phyloP scores from a whole-genome alignment of 2,329 filamentous ascomycete species.

The Fusarium buharicum region DNA sequence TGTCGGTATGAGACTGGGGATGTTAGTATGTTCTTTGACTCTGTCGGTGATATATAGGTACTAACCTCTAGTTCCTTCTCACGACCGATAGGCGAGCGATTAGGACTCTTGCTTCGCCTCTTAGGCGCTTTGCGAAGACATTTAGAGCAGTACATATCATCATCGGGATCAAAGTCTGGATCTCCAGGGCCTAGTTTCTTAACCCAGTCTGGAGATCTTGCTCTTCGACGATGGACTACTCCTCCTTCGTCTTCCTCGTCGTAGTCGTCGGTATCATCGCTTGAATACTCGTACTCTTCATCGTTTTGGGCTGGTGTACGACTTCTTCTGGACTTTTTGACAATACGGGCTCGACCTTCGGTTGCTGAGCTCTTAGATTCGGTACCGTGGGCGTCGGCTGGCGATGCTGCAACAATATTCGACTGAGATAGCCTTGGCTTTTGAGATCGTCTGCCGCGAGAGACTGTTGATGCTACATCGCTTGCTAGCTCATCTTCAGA shows the following conservation, averaged over 20 bases:
- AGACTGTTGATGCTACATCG: slow-evolving; percentile 12
- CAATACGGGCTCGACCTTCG: neutral
- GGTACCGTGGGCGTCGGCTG: neutral
- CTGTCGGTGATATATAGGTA: neutral
- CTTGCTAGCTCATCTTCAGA: slow-evolving; percentile 3
- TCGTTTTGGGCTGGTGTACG: slow-evolving; percentile 1
- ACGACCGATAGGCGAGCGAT: slow-evolving; percentile 22
- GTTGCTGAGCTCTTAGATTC: slow-evolving; percentile 13
- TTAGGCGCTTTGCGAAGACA: slow-evolving; percentile 48
- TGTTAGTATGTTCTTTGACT: neutral
- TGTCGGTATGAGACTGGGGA: slow-evolving; percentile 35
- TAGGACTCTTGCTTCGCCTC: slow-evolving; percentile 33
- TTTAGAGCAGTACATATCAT: slow-evolving; percentile 49
- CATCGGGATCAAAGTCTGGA: slow-evolving; percentile 41
- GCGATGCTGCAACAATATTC: neutral
- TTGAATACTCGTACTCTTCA: slow-evolving; percentile 20
- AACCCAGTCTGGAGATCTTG: slow-evolving; percentile 44
- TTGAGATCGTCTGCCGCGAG: neutral
- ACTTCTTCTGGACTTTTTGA: slow-evolving; percentile 4
- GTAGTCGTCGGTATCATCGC: slow-evolving; percentile 2
- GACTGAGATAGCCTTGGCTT: neutral
- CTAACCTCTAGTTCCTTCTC: slow-evolving; percentile 39
- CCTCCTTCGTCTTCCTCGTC: slow-evolving; percentile 4
- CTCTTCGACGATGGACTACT: slow-evolving; percentile 10
- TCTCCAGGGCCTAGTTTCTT: slow-evolving; percentile 38